Evolutionary conservation across 2,329 filamentous ascomycete genomes (phyloP), one percentile per base, ranked within the genome.

Genomic region (Colletotrichum sp.): DNA sequence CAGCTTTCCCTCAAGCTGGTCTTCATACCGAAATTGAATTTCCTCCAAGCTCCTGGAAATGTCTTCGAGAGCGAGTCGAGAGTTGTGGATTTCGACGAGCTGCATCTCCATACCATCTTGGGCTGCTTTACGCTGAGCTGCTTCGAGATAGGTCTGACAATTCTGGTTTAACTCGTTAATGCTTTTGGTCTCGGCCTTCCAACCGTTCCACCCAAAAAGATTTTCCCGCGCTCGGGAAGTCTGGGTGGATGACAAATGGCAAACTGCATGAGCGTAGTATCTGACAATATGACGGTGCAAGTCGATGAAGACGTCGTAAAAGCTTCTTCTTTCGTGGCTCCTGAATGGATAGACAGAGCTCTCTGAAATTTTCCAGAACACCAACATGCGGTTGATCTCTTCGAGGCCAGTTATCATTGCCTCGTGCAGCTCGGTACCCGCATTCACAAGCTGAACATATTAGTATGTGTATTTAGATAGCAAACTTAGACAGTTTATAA

Each of bases 1-100:
- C 1, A 57, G 1, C n/a, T 0, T 26, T 1, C 15, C 4, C 24
- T 57, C 52, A 1, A n/a, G 0, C 2, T 57, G 3, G 4, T 57
- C 3, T 57, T 57, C 6, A 16, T 57, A 57, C 1, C 9, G 52
- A 8, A 15, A 9, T 5, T 16, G 52, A 0, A 26, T 57, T 15
- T 24, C 24, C 2, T 24, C 12, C 12, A 57, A 26, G 24, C 7
- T 16, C 8, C 4, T 16, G 4, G n/a, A 26, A 2, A 57, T 57
- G 7, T 57, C 4, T 5, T 57, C 6, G 1, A 57, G 52, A 15
- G 8, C 3, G 0, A 8, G 0, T 7, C 52, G 52, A 15, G 52
- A 57, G 9, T 16, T 57, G 21, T 8, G 3, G 4, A 57, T 57
- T 16, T 57, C 52, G 6, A n/a, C n/a, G 0, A 57, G n/a, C 15